These are phyloP conservation scores for Linnemannia elongata DNA, from an alignment of 192 early-diverging fungal genomes.

Conservation along the genomic window DNA sequence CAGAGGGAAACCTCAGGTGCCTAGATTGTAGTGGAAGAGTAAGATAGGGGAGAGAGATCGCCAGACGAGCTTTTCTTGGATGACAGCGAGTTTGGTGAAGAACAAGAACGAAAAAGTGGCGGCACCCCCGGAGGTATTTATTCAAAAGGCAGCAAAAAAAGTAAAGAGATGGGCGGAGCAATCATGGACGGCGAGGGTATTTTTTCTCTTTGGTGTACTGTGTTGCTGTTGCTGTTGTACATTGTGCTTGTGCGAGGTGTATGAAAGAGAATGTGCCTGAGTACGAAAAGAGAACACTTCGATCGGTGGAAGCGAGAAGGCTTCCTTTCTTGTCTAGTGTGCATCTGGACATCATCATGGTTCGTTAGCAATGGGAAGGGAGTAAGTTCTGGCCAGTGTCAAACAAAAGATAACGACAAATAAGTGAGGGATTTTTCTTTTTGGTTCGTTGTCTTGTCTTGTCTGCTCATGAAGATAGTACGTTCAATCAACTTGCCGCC, in stretches of 20 bases:
- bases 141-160: conserved; percentile 6
- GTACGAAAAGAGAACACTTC: neutral
- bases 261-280: neutral
- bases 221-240: neutral
- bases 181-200: neutral
- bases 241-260: too few relatives aligned
- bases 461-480: too few relatives aligned
- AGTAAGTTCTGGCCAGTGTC: neutral
- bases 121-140: conserved; percentile 8
- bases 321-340: neutral
- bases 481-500: neutral
- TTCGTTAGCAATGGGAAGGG: neutral
- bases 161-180: conserved; percentile 1
- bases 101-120: conserved; percentile 24
- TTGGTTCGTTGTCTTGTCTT: neutral
- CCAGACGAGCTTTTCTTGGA: conserved; percentile 11
- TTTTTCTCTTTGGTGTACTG: too few relatives aligned
- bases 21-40: neutral
- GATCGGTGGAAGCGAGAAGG: neutral
- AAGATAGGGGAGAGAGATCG: neutral
- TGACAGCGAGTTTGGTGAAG: conserved; percentile 15
- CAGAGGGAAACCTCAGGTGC: conserved; percentile 2
- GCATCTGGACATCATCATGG: neutral
- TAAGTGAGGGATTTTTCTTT: neutral
- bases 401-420: neutral